A percentile compares a stretch with the other conserved stretches of the same genome.
Evolutionary conservation across 306 rosid species (phyloP).

Genomic region (Corylus americana): DNA sequence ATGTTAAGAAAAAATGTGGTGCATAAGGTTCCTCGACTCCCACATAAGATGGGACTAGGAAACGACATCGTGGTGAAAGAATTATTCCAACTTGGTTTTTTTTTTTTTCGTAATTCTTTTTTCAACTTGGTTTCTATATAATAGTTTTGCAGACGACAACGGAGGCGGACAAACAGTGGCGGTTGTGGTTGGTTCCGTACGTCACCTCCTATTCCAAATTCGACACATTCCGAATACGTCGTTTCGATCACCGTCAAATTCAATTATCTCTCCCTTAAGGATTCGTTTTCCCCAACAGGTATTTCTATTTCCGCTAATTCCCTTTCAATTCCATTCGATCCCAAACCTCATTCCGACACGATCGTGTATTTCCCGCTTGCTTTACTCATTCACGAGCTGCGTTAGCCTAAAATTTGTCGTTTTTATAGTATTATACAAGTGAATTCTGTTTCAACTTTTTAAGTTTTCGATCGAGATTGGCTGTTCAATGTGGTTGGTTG

Average conservation of each 20-base stretch:
- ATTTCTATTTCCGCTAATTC: slow-evolving; percentile 6
- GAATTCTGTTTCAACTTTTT: neutral
- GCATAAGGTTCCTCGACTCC: no score
- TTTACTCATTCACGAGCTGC: neutral
- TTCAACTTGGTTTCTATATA: neutral
- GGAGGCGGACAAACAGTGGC: slow-evolving; percentile 24
- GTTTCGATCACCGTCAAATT: slow-evolving; percentile 15
- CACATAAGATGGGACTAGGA: neutral
- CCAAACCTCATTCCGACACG: neutral
- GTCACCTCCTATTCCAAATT: neutral
- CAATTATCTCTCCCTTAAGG: slow-evolving; percentile 14
- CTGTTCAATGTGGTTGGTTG: neutral
- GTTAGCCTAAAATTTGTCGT: neutral
- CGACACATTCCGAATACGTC: neutral
- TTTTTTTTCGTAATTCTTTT: neutral
- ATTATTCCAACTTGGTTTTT: slow-evolving; percentile 15
- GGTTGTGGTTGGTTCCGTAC: slow-evolving; percentile 23
- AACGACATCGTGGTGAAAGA: slow-evolving; percentile 25
- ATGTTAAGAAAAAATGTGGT: no score
- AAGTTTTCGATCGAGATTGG: neutral
- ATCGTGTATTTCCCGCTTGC: neutral
- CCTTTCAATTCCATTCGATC: neutral
- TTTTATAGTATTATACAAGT: neutral
- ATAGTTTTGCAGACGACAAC: slow-evolving; percentile 29
- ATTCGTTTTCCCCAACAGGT: slow-evolving; percentile 21